Evolutionary conservation across 2,329 filamentous ascomycete species (phyloP).

Genomic region (Myriosclerotinia scirpicola): DNA sequence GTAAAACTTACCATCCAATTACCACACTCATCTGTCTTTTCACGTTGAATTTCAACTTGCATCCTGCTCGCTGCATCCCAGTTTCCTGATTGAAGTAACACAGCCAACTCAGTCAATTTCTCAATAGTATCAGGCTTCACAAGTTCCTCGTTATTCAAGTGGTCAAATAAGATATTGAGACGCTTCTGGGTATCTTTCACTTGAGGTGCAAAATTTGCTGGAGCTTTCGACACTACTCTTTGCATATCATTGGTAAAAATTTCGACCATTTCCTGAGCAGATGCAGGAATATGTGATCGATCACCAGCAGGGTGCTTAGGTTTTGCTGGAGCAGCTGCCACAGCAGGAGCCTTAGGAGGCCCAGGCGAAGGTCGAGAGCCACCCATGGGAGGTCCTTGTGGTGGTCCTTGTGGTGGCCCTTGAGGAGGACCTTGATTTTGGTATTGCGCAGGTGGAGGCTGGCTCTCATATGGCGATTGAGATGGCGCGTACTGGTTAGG

Average conservation of each 20-base stretch:
- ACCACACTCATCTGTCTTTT: constrained; percentile 77
- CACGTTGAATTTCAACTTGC: constrained; percentile 73
- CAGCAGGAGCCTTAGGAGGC: constrained; percentile 21
- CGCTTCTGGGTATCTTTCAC: constrained; percentile 94
- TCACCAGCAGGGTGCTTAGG: constrained; percentile 79
- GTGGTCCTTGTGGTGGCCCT: constrained; percentile 48
- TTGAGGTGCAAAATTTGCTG: constrained; percentile 80
- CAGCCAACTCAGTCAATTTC: constrained; percentile 62
- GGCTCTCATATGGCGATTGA: constrained; percentile 53
- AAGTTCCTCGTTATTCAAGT: constrained; percentile 93
- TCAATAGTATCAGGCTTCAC: constrained; percentile 76
- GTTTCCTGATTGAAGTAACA: constrained; percentile 66
- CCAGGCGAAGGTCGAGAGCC: constrained; percentile 49
- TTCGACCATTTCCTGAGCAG: constrained; percentile 76
- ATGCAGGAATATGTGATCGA: constrained; percentile 79
- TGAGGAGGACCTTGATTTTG: constrained; percentile 46
- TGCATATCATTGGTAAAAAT: constrained; percentile 82
- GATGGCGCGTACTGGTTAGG: constrained; percentile 63
- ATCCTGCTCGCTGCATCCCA: constrained; percentile 66
- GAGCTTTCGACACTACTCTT: constrained; percentile 81
- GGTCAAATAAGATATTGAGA: constrained; percentile 90
- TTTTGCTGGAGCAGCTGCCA: constrained; percentile 50
- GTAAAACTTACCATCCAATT: constrained; percentile 75
- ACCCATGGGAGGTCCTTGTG: constrained; percentile 43
- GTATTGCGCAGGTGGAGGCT: constrained; percentile 44